phyloP scores from a whole-genome alignment of 768 basidiomycete species.

The Fistulinella prunicolor region DNA sequence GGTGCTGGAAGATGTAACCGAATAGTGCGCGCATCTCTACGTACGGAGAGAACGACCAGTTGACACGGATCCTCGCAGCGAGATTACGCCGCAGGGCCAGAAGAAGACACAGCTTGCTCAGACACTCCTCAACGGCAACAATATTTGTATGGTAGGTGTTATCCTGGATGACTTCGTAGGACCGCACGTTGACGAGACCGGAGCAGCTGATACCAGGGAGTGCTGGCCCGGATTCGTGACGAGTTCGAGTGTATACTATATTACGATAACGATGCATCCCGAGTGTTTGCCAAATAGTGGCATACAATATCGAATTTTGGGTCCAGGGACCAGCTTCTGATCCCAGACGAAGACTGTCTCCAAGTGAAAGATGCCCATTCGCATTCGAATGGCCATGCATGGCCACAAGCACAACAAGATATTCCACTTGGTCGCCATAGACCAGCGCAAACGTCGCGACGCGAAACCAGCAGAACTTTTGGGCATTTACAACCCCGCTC shows the following conservation, averaged over 20 bases:
- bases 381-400: conserved; percentile 82
- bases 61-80: conserved; percentile 55
- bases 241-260: not conserved
- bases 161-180: not conserved
- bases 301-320: conserved; percentile 15
- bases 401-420: conserved; percentile 71
- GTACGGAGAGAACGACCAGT: not conserved
- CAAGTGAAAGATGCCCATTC: conserved; percentile 79
- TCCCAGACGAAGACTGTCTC: no score
- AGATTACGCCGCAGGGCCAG: conserved; percentile 77
- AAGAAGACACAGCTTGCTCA: conserved; percentile 83
- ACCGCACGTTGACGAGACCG: not conserved
- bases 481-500: conserved; percentile 78
- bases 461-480: conserved; percentile 86
- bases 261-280: not conserved
- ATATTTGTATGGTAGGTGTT: conserved; percentile 91
- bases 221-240: conserved; percentile 52
- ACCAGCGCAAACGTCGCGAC: conserved; percentile 68
- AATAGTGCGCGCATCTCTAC: conserved; percentile 64
- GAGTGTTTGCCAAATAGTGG: conserved; percentile 23
- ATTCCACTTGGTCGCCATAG: conserved; percentile 84
- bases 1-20: conserved; percentile 94
- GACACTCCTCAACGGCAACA: conserved; percentile 90
- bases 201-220: conserved; percentile 67
- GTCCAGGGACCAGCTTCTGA: no score